Evolutionary conservation across 1,284 basidiomycete genomes (phyloP).

Genomic region (Irpex sp.): DNA sequence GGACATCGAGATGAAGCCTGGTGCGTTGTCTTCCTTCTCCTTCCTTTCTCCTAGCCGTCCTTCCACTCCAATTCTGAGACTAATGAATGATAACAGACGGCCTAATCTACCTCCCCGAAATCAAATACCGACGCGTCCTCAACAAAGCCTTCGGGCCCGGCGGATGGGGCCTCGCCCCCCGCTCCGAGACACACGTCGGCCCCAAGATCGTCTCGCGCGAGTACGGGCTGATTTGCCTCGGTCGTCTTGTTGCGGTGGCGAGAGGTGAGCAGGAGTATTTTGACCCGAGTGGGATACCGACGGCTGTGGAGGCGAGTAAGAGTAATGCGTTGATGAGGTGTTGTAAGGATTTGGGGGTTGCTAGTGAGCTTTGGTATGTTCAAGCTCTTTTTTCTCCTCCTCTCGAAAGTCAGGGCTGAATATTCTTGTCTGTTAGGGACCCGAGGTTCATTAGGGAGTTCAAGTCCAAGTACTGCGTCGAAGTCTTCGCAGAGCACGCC

Average conservation of each 20-base stretch:
- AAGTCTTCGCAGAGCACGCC: constrained; percentile 81
- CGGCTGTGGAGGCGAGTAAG: constrained; percentile 93
- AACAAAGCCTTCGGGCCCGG: constrained; percentile 96
- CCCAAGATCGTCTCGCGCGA: constrained; percentile 88
- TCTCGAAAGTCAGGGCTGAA: no score
- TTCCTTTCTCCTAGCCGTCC: no score
- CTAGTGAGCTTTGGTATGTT: constrained; percentile 93
- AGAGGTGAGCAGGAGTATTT: constrained; percentile 98
- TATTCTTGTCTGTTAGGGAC: no score
- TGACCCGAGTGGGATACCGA: constrained; percentile 85
- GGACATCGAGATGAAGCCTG: constrained; percentile 94
- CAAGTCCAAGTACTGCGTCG: constrained; percentile 80
- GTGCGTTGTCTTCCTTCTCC: constrained; percentile 31
- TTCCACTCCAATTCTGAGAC: neutral
- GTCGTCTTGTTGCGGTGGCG: constrained; percentile 88
- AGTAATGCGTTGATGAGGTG: constrained; percentile 97
- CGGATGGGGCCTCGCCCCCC: constrained; percentile 94
- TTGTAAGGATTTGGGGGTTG: constrained; percentile 95
- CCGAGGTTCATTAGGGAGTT: constrained; percentile 94
- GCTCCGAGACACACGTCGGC: constrained; percentile 88
- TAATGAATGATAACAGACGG: constrained; percentile 81
- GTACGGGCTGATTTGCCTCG: constrained; percentile 92
- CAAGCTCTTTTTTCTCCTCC: no score
- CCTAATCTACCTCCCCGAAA: constrained; percentile 93
- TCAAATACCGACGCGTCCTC: constrained; percentile 91